These are phyloP conservation scores for Aureobasidium sp. DNA, from an alignment of 2,329 filamentous ascomycete species.

Conservation along the genomic window DNA sequence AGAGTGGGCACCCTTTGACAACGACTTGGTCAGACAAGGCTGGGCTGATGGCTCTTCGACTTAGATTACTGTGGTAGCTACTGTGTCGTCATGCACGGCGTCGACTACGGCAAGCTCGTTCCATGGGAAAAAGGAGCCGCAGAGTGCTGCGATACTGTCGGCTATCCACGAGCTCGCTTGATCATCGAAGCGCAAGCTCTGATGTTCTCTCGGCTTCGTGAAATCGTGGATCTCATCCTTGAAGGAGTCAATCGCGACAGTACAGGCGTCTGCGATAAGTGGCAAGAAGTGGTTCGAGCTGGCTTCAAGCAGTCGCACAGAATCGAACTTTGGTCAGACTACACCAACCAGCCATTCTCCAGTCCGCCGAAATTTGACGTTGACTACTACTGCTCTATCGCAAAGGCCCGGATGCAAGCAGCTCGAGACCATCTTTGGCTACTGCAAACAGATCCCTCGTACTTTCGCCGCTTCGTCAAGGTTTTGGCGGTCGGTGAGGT, in stretches of 20 bases:
- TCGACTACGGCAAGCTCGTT: conserved; percentile 17
- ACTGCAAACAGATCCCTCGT: conserved; percentile 22
- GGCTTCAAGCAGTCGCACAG: neutral
- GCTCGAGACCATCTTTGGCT: conserved; percentile 23
- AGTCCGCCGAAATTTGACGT: conserved; percentile 20
- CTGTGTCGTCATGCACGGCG: conserved; percentile 17
- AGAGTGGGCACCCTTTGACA: neutral
- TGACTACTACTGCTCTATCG: conserved; percentile 14
- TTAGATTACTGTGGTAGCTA: neutral
- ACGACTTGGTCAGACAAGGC: neutral
- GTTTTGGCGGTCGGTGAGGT: neutral
- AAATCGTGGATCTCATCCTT: conserved; percentile 15
- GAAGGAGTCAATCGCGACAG: neutral
- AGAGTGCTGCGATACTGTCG: conserved; percentile 20
- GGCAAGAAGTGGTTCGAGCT: neutral
- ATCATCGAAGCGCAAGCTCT: conserved; percentile 21
- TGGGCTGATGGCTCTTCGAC: neutral
- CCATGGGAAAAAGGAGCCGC: conserved; percentile 17
- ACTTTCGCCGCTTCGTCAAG: neutral
- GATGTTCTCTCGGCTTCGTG: conserved; percentile 19
- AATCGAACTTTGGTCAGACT: neutral
- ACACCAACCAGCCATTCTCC: conserved; percentile 16
- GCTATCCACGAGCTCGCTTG: conserved; percentile 22
- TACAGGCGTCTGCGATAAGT: neutral
- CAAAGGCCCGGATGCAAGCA: conserved; percentile 18